These are phyloP conservation scores for Deuterostichococcus epilithicus DNA, from an alignment of 139 green algal genomes.

Conservation along the genomic window DNA sequence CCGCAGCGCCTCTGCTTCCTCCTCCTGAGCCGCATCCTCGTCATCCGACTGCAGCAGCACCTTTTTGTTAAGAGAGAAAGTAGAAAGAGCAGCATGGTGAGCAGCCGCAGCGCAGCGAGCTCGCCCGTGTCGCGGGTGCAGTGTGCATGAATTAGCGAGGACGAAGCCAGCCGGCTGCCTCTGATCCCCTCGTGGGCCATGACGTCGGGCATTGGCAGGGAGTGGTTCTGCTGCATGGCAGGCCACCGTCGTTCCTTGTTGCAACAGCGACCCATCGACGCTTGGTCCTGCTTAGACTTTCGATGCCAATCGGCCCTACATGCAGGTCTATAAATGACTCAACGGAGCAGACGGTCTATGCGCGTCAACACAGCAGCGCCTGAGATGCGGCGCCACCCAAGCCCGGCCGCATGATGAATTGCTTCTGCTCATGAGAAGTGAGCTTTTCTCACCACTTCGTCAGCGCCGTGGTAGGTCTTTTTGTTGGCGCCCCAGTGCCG, in stretches of 20 bases:
- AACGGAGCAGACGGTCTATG: background rate
- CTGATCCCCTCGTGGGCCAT: too few species aligned
- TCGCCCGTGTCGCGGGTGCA: background rate
- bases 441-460: conserved; percentile 32
- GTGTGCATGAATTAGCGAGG: background rate
- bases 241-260: too few species aligned
- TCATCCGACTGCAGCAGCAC: conserved; percentile 50
- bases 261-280: too few species aligned
- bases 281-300: background rate
- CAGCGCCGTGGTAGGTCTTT: conserved; percentile 69
- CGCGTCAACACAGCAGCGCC: background rate
- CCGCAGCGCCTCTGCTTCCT: conserved; percentile 67
- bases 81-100: background rate
- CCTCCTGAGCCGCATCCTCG: conserved; percentile 62
- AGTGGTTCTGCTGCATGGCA: too few species aligned
- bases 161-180: background rate
- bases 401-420: background rate
- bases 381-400: background rate
- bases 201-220: too few species aligned
- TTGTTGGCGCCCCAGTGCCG: conserved; percentile 66
- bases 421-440: background rate
- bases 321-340: background rate
- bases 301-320: background rate
- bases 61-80: background rate
- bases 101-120: background rate